Evolutionary conservation across 2,329 filamentous ascomycete genomes (phyloP), one percentile per base, ranked within the genome.

Genomic region (Didymella segeticola): DNA sequence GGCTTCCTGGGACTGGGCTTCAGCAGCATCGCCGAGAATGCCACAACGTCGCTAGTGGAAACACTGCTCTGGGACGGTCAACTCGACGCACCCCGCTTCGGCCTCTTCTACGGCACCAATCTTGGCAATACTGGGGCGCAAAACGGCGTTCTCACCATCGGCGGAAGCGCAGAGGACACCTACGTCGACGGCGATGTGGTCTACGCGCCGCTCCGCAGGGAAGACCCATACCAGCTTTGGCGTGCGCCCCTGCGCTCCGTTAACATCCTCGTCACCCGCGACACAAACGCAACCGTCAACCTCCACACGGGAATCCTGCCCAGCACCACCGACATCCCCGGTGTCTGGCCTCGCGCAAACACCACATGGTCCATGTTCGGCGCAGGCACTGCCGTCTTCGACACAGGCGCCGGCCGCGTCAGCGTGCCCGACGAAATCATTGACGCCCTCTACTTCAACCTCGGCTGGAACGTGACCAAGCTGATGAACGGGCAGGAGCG

Each of bases 171-270:
- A 68, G 71, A 80, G 56, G 86, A 83, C 30, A 66, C 79, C 61
- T 88, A 88, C 67, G 79, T 80, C 57, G 86, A 88, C 60, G 86
- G 85, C 63, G 83, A 84, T 59, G 83, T 88, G 47, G 83, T 84
- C 50, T 64, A 50, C 42, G 33, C 53, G 3, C 62, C 62, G 7
- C 42, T 63, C 27, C 14, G 31, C 1, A 54, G 54, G 29, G 57
- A 60, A 17, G 46, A 47, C 5, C 31, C 43, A 4, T 60, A 58
- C 22, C 56, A 63, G 30, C 50, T 64, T 10, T 64, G 62, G 62
- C 47, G 58, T 26, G 17, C 54, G 5, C 45, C 60, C n/a, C 48
- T 64, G 14, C 47, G 58, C 1, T 53, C 56, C 31, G 47, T 64
- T 20, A 59, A 41, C 27, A 49, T 61, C 11, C 29, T 57, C 27